Evolutionary conservation across 2,329 filamentous ascomycete species (phyloP), one percentile per base, ranked within the genome.

Genomic region (Fusarium nygamai): DNA sequence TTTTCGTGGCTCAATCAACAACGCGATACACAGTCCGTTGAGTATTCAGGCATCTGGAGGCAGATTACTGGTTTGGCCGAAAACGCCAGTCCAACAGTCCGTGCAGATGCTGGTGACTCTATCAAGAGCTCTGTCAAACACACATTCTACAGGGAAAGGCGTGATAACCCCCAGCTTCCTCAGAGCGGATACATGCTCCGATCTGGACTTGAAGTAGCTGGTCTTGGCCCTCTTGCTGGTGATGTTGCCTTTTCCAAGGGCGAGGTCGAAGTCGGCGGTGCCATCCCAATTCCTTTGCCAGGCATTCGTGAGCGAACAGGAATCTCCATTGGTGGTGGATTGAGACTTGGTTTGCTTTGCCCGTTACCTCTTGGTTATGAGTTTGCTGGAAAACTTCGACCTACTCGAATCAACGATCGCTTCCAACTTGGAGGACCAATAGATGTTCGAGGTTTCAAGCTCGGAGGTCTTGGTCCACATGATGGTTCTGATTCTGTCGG

Each of bases 371-470:
- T 93, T 13, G 90, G 90, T 12, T 89, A 87, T 76, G 82, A 84
- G 22, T 77, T 87, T 60, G 78, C 83, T 24, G 85, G 85, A 56
- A 84, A 85, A 27, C 88, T 92, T 1, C 86, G 88, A 31, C 90
- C 92, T 9, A 97, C 94, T 75, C 91, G 94, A 36, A 89, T 98
- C 79, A 98, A 97, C 81, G 96, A 99, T 82, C 94, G 96, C 50
- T 99, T 99, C 85, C 91, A 95, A 79, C 93, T 99, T 38, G 96
- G 96, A 48, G 96, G 96, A 0, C 96, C 96, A 8, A 98, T 95
- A 7, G 96, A 98, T 80, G 94, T 99, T 20, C 93, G 96, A 63
- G 96, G 96, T 5, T 99, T 99, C 87, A 92, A 94, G 67, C 89
- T 97, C 29, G 93, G 92, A 27, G 96, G 96, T 3, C 88, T 99